A percentile compares a stretch with the other conserved stretches of the same genome.
Conservation (phyloP, 257 asterid genomes). For the Solanum etuberosum region DNA sequence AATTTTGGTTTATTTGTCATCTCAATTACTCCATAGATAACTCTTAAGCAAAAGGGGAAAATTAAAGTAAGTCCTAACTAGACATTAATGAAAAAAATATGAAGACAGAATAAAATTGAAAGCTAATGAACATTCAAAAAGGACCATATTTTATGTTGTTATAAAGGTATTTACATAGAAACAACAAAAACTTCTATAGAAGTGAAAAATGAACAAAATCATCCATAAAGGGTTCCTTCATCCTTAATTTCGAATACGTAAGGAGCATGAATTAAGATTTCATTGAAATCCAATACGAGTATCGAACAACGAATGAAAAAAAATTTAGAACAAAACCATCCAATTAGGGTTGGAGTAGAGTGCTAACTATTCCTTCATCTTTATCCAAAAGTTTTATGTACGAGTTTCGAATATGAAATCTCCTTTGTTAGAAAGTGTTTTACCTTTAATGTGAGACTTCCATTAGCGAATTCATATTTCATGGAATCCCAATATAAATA, state of each 20-base stretch:
- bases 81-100: not conserved
- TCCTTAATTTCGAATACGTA: not conserved
- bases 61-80: not conserved
- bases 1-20: not conserved
- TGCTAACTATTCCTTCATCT: not conserved
- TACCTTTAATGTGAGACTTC: not conserved
- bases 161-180: not conserved
- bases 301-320: not conserved
- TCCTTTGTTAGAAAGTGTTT: not conserved
- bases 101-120: not conserved
- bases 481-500: not conserved
- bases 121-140: not conserved
- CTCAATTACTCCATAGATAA: not conserved
- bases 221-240: not conserved
- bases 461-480: not conserved
- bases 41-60: not conserved
- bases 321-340: too few species aligned
- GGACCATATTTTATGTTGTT: not conserved
- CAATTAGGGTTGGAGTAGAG: accelerated
- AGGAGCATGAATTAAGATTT: not conserved
- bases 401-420: not conserved
- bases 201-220: not conserved
- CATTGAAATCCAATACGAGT: accelerated
- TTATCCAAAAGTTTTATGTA: not conserved
- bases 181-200: not conserved